Evolutionary conservation across 148 eudicot species (phyloP).

Genomic region (Camellia lanceoleosa): DNA sequence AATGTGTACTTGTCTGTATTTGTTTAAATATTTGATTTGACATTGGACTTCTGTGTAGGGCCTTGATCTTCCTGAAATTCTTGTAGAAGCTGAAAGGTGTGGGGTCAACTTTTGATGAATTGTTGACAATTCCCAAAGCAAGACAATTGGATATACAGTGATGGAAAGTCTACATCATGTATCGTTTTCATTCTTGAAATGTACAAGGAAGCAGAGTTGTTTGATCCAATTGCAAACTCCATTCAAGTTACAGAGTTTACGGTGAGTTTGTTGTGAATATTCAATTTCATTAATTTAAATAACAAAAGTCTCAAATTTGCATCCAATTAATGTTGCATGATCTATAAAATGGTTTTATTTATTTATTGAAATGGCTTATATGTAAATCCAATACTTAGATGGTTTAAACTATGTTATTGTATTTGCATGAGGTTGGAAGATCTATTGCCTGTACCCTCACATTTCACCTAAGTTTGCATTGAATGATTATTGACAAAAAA

Average conservation of each 20-base stretch:
- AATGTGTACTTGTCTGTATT: not conserved
- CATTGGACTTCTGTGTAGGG: slow-evolving; percentile 42
- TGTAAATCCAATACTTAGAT: not conserved
- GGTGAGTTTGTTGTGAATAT: too few species aligned
- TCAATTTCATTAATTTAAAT: not conserved
- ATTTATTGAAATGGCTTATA: not conserved
- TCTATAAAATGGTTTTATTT: not conserved
- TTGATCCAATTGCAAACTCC: too few species aligned
- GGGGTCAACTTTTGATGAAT: slow-evolving; percentile 75
- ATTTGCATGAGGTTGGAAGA: slow-evolving; percentile 3
- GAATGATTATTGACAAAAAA: not conserved
- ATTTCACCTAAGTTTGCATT: not conserved
- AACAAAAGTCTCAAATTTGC: not conserved
- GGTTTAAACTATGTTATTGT: not conserved
- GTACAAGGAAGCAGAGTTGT: too few species aligned
- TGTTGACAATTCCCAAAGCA: slow-evolving; percentile 83
- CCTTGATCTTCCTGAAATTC: slow-evolving; percentile 73
- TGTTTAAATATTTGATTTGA: not conserved
- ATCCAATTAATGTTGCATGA: not conserved
- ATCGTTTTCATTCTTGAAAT: too few species aligned
- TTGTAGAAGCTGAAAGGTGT: slow-evolving; percentile 81
- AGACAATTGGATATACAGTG: slow-evolving; percentile 86
- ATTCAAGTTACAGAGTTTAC: too few species aligned
- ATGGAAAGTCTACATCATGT: slow-evolving; percentile 78
- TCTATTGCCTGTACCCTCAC: not conserved